Evolutionary conservation across 257 asterid genomes (phyloP).

Genomic region (Solanum chaucha): DNA sequence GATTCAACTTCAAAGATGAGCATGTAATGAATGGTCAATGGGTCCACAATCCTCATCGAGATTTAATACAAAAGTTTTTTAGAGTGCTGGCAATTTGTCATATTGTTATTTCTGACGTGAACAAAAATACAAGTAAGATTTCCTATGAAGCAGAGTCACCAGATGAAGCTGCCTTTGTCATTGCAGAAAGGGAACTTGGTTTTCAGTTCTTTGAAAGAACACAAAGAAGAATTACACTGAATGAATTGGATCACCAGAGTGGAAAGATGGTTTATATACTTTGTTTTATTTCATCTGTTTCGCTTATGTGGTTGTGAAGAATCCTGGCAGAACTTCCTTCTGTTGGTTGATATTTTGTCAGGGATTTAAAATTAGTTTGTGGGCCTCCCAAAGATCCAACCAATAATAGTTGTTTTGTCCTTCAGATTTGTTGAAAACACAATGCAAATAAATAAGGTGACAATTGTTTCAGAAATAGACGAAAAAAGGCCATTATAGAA

Average conservation of each 20-base stretch:
- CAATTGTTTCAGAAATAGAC: no score
- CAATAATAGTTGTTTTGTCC: no score
- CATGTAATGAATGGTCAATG: no score
- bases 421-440: no score
- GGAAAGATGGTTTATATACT: conserved; percentile 19
- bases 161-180: conserved; percentile 11
- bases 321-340: neutral
- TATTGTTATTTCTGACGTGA: conserved; percentile 81
- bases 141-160: conserved; percentile 95
- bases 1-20: no score
- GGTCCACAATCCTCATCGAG: no score
- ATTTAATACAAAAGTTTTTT: no score
- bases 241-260: conserved; percentile 52
- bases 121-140: conserved; percentile 47
- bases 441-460: no score
- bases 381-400: neutral
- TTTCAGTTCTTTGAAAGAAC: conserved; percentile 77
- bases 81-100: conserved; percentile 8
- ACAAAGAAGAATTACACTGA: conserved; percentile 67
- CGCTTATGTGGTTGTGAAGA: neutral
- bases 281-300: neutral
- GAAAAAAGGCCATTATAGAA: no score
- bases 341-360: neutral
- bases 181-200: conserved; percentile 91
- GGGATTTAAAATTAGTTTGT: neutral